These are phyloP conservation scores for Stachybotrys elegans DNA, from an alignment of 2,329 filamentous ascomycete species.

Conservation along the genomic window DNA sequence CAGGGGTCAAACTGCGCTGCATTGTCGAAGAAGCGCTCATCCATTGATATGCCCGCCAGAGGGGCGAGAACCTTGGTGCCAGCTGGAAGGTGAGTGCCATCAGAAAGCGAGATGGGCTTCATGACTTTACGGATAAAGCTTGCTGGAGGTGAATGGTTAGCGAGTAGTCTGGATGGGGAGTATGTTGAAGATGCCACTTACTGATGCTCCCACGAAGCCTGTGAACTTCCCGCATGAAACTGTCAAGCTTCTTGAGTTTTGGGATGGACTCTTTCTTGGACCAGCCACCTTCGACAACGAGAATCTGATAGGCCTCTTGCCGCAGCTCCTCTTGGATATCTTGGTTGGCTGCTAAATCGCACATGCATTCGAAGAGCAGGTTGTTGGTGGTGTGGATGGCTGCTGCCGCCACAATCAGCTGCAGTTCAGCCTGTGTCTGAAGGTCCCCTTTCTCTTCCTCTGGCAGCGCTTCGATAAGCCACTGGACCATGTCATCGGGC, in stretches of 20 bases:
- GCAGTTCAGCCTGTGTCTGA: conserved; percentile 33
- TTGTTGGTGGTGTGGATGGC: conserved; percentile 42
- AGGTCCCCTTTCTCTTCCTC: conserved; percentile 31
- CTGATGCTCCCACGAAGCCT: conserved; percentile 37
- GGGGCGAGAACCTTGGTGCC: conserved; percentile 38
- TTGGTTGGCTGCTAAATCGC: conserved; percentile 42
- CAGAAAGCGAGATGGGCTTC: conserved; percentile 38
- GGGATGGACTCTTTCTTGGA: conserved; percentile 35
- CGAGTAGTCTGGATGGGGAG: no score
- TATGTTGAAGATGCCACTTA: no score
- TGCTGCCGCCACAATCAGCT: conserved; percentile 38
- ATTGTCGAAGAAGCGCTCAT: conserved; percentile 33
- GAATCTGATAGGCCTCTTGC: conserved; percentile 38
- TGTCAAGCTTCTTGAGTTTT: conserved; percentile 41
- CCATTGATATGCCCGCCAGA: conserved; percentile 34
- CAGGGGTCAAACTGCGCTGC: conserved; percentile 42
- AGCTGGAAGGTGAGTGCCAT: conserved; percentile 36
- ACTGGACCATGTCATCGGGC: conserved; percentile 39
- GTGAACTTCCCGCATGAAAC: conserved; percentile 41
- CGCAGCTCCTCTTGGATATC: conserved; percentile 43
- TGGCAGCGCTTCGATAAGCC: conserved; percentile 36
- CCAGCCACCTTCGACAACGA: conserved; percentile 37
- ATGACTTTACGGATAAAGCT: conserved; percentile 41
- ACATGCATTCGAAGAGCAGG: conserved; percentile 42
- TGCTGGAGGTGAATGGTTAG: no score